These are phyloP conservation scores for Fraxinus latifolia DNA, from an alignment of 305 asterid genomes.

Conservation along the genomic window DNA sequence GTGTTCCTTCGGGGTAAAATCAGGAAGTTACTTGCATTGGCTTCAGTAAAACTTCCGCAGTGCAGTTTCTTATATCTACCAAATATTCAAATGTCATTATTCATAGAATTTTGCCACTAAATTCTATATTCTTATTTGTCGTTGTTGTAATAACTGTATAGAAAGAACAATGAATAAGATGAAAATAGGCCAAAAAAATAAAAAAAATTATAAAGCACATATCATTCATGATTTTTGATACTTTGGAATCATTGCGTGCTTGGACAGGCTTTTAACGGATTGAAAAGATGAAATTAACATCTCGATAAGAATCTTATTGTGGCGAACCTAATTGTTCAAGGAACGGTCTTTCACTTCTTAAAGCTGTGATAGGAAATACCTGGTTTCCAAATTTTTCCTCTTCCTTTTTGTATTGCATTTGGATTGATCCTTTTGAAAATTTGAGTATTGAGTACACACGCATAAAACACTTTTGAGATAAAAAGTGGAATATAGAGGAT, in stretches of 20 bases:
- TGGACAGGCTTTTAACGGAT: background rate
- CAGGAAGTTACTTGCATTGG: conserved; percentile 5
- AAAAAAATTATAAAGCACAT: background rate
- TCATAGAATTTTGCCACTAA: background rate
- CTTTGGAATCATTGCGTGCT: background rate
- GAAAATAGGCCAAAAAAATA: background rate
- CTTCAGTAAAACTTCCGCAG: background rate
- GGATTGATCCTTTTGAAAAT: background rate
- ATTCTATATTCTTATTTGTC: background rate
- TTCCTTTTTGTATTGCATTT: background rate
- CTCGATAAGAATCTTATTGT: background rate
- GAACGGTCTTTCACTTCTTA: background rate
- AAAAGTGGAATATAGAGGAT: background rate
- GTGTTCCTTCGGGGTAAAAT: conserved; percentile 8
- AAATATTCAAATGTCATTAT: background rate
- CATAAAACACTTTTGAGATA: background rate
- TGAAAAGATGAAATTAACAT: background rate
- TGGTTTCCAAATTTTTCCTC: background rate
- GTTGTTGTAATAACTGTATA: background rate
- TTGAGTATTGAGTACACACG: background rate
- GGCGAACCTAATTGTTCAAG: background rate
- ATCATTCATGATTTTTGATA: background rate
- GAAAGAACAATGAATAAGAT: background rate
- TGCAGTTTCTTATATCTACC: background rate
- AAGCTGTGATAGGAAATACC: background rate